Evolutionary conservation across 129 eudicot species (phyloP), one percentile per base, ranked within the genome.

Genomic region (Gnaphalium uliginosum): DNA sequence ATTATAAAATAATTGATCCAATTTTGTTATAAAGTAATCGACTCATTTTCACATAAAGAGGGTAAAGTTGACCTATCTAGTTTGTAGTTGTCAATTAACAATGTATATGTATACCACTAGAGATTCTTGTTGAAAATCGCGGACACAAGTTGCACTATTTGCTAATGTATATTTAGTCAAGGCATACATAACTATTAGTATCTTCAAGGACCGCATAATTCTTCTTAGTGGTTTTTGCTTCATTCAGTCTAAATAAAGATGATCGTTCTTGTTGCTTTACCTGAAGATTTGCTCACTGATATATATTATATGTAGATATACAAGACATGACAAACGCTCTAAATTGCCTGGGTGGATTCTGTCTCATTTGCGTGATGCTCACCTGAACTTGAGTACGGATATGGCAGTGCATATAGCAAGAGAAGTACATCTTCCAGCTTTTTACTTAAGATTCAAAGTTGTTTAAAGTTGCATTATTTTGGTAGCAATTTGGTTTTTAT

Each of bases 331-430:
- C 61, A 95, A 95, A 69, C 96, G 97, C 50, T 91, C 97, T 25
- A 95, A 95, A 82, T 78, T 95, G 84, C 97, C 99, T 50, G 90
- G 99, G 73, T 95, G 97, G 99, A 95, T 95, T 32, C 76, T 95
- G 66, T 87, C 99, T 17, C 97, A 95, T 69, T 81, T 95, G 35
- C 96, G 96, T 51, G 97, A 91, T 75, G 99, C 97, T 2, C 93
- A 91, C 72, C 88, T 95, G 46, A 95, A 91, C 87, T 83, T 95
- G 96, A 95, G 99, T 83, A 95, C 97, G 0, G 99, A 95, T 83
- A 95, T 95, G 99, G 99, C 97, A 1, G 91, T 91, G 76, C 94
- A 95, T 83, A 95, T 95, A 63, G 99, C 99, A 60, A 82, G 89
- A 89, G 99, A 95, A 89, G 99, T 91, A 79, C 17, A 68, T 2